Percentiles rank a stretch among this genome's conserved stretches.
Evolutionary conservation across 1,284 basidiomycete species (phyloP).

Genomic region (Leccinum fuscescens): DNA sequence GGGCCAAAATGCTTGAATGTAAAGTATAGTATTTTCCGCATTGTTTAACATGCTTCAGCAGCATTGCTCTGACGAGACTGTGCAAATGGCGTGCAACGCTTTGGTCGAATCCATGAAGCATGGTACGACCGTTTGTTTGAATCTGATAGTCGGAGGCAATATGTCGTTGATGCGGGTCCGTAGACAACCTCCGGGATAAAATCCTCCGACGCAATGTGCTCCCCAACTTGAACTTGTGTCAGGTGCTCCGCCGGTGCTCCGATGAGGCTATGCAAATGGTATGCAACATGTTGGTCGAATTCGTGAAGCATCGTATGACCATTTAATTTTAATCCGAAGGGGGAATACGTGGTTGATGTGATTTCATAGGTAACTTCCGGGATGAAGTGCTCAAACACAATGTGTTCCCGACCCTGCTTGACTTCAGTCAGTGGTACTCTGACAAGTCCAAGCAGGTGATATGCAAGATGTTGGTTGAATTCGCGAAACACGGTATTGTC

Average conservation of each 20-base stretch:
- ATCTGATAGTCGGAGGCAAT: not conserved
- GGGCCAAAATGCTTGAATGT: not conserved
- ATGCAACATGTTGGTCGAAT: not conserved
- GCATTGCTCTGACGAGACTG: not conserved
- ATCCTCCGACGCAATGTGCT: not conserved
- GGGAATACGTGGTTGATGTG: too few relatives aligned
- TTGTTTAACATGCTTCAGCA: rapidly evolving
- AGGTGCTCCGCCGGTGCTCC: not conserved
- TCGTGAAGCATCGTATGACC: not conserved
- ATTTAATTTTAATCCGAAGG: too few relatives aligned
- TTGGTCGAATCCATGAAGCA: not conserved
- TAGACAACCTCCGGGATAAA: not conserved
- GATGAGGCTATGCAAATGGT: not conserved
- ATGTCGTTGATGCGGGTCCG: not conserved
- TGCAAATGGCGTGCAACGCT: not conserved
- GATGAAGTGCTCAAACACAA: too few relatives aligned
- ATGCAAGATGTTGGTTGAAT: too few relatives aligned
- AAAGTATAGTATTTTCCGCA: not conserved
- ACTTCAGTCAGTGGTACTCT: too few relatives aligned
- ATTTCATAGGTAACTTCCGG: too few relatives aligned
- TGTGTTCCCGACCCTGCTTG: too few relatives aligned
- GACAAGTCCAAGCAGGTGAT: too few relatives aligned
- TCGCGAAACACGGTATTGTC: too few relatives aligned
- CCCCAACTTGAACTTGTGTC: too few relatives aligned
- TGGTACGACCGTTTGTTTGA: too few relatives aligned